A percentile compares a stretch with the other conserved stretches of the same genome.
phyloP scores from a whole-genome alignment of 129 eudicot genomes.

The Chrysanthemum seticuspe region DNA sequence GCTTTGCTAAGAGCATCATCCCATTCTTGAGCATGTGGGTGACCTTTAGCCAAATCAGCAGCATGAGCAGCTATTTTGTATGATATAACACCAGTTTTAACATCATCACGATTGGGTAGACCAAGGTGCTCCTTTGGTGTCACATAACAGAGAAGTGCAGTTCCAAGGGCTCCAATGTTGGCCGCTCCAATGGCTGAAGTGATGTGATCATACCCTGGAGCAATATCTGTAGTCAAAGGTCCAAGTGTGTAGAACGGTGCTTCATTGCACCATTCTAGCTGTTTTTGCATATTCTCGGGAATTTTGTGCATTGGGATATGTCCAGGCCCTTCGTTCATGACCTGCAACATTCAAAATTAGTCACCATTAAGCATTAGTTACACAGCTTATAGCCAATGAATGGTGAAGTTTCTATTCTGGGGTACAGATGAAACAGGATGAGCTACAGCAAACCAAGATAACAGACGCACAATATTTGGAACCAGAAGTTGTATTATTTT shows the following conservation, averaged over 20 bases:
- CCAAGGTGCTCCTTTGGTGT: slow-evolving; percentile 99
- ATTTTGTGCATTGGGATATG: slow-evolving; percentile 96
- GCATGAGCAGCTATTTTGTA: slow-evolving; percentile 99
- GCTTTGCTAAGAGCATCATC: slow-evolving; percentile 98
- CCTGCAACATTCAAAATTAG: slow-evolving; percentile 36
- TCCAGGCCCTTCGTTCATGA: slow-evolving; percentile 99
- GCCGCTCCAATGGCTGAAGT: slow-evolving; percentile 99
- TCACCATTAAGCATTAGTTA: not conserved
- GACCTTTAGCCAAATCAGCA: slow-evolving; percentile 89
- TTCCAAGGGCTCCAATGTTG: slow-evolving; percentile 96
- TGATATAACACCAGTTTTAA: slow-evolving; percentile 87
- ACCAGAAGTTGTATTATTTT: too few species aligned
- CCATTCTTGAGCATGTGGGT: slow-evolving; percentile 96
- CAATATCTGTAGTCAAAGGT: slow-evolving; percentile 93
- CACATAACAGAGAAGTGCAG: slow-evolving; percentile 93
- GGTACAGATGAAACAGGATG: too few species aligned
- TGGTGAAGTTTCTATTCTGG: not conserved
- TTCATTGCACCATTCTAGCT: slow-evolving; percentile 96
- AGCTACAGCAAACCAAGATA: too few species aligned
- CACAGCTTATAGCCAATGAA: not conserved
- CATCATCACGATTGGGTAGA: slow-evolving; percentile 90
- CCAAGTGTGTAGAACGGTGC: slow-evolving; percentile 95
- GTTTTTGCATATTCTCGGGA: slow-evolving; percentile 96
- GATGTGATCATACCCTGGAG: slow-evolving; percentile 98
- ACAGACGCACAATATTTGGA: too few species aligned